phyloP scores from a whole-genome alignment of 2,329 filamentous ascomycete genomes.

The Clarireedia paspali region DNA sequence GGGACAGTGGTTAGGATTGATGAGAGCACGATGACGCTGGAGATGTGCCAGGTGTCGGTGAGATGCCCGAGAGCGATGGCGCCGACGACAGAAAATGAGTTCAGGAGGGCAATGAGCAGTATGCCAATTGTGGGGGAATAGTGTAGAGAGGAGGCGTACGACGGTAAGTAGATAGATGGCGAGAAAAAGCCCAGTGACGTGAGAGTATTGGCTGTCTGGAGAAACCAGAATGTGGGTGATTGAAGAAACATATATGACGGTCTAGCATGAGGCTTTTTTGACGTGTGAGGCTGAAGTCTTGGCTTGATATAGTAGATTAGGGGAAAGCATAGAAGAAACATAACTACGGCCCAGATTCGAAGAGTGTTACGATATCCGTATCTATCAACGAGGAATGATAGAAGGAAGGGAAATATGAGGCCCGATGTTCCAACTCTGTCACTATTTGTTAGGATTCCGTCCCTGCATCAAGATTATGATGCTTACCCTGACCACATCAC shows the following conservation, averaged over 20 bases:
- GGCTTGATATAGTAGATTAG: slow-evolving; percentile 51
- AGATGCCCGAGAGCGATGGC: slow-evolving; percentile 31
- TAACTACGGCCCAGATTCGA: slow-evolving; percentile 32
- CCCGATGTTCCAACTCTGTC: slow-evolving; percentile 15
- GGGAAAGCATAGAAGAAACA: slow-evolving; percentile 33
- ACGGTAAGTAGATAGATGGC: slow-evolving; percentile 45
- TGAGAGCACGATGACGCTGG: slow-evolving; percentile 41
- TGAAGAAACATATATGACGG: slow-evolving; percentile 33
- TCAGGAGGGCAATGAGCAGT: slow-evolving; percentile 42
- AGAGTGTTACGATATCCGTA: slow-evolving; percentile 34
- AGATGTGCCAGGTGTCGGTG: slow-evolving; percentile 38
- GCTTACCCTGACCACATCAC: slow-evolving; percentile 36
- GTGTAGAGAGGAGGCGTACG: slow-evolving; percentile 37
- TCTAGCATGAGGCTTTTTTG: neutral
- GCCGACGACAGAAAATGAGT: slow-evolving; percentile 39
- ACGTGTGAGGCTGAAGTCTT: slow-evolving; percentile 35
- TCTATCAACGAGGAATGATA: slow-evolving; percentile 34
- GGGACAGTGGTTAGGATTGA: slow-evolving; percentile 40
- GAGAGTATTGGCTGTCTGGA: slow-evolving; percentile 42
- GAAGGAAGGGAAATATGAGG: slow-evolving; percentile 30
- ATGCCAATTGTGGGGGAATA: slow-evolving; percentile 35
- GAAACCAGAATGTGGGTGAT: slow-evolving; percentile 40
- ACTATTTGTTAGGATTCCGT: neutral
- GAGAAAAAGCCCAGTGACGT: slow-evolving; percentile 48
- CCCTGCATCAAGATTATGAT: slow-evolving; percentile 5